These are phyloP conservation scores for Thinopyrum elongatum DNA, from an alignment of 176 grass and related monocot genomes.

Conservation along the genomic window DNA sequence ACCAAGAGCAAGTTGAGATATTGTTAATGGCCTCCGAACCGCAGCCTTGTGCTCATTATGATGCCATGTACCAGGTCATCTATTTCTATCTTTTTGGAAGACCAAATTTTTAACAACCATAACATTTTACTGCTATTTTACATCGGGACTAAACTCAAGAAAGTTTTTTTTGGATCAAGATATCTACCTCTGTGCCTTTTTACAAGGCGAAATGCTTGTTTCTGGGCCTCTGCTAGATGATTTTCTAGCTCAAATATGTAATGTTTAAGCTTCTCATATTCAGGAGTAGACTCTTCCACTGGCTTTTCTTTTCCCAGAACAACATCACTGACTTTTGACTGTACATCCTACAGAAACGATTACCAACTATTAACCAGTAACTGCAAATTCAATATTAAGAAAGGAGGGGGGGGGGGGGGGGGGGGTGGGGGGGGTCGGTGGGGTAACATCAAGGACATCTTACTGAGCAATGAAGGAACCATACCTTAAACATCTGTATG, in stretches of 20 bases:
- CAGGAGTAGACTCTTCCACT: constrained; percentile 89
- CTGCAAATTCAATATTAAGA: not conserved
- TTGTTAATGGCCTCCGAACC: not conserved
- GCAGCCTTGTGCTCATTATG: not conserved
- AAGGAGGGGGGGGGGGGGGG: too few species aligned
- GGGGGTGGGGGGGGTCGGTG: not conserved
- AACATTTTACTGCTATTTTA: not conserved
- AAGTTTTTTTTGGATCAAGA: not conserved
- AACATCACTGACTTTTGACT: constrained; percentile 93
- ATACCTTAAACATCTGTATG: constrained; percentile 98
- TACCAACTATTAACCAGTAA: not conserved
- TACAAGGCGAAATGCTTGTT: constrained; percentile 96
- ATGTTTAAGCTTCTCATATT: constrained; percentile 94
- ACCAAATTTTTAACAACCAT: not conserved
- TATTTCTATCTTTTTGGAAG: not conserved
- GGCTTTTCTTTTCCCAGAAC: constrained; percentile 99
- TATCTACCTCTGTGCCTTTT: constrained; percentile 91
- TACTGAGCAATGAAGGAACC: not conserved
- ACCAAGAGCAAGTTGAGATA: constrained; percentile 3
- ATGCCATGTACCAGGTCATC: not conserved
- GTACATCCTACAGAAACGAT: constrained; percentile 63
- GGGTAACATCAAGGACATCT: constrained; percentile 17
- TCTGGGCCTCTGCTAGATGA: constrained; percentile 92
- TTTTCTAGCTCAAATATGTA: constrained; percentile 98
- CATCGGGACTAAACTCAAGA: not conserved